These are phyloP conservation scores for Chaetomiaceae sp. DNA, from an alignment of 2,329 filamentous ascomycete species.

Conservation along the genomic window DNA sequence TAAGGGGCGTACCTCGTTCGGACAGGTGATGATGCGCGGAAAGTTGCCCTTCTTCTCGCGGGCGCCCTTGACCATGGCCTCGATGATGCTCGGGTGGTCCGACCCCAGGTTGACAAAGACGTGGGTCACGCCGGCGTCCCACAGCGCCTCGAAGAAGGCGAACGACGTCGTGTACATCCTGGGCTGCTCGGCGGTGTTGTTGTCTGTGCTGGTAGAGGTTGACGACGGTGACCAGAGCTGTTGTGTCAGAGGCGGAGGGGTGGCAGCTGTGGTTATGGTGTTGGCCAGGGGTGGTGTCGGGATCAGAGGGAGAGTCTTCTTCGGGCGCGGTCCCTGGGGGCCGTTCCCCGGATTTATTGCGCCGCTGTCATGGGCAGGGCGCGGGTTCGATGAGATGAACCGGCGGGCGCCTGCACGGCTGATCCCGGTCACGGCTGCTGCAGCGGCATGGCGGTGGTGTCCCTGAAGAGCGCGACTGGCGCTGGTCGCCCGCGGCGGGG, in stretches of 20 bases:
- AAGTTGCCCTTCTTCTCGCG: conserved; percentile 59
- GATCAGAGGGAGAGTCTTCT: neutral
- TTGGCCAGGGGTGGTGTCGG: neutral
- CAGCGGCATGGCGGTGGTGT: conserved; percentile 1
- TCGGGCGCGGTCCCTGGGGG: neutral
- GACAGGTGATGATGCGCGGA: conserved; percentile 66
- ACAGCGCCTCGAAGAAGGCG: conserved; percentile 78
- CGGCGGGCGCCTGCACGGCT: neutral
- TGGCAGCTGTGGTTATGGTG: neutral
- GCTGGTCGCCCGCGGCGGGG: conserved; percentile 13
- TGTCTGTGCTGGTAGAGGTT: neutral
- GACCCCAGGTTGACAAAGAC: conserved; percentile 58
- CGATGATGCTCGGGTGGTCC: conserved; percentile 66
- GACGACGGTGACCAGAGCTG: conserved; percentile 11
- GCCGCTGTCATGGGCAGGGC: neutral
- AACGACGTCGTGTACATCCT: conserved; percentile 69
- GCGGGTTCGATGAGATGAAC: conserved; percentile 9
- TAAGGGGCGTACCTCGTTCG: conserved; percentile 55
- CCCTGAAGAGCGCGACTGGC: conserved; percentile 7
- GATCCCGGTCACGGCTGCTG: conserved; percentile 9
- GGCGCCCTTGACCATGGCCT: conserved; percentile 70
- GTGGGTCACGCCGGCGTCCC: conserved; percentile 61
- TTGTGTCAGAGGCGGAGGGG: neutral
- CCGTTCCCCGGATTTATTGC: neutral
- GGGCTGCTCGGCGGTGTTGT: too few relatives aligned